phyloP scores from a whole-genome alignment of 352 stramenopile genomes.

The Pythium graminicola region DNA sequence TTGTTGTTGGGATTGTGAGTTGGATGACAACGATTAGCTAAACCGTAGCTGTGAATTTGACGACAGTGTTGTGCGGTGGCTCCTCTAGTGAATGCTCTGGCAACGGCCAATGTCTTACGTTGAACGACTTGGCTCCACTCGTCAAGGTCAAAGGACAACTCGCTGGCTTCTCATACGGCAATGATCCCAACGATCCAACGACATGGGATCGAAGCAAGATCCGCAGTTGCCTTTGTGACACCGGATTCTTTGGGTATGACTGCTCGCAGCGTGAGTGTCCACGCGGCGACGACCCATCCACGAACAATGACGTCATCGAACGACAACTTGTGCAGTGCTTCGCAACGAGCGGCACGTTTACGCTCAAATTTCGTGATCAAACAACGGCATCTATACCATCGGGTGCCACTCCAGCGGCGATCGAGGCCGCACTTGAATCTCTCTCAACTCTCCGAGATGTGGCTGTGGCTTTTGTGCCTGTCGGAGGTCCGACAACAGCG shows the following conservation, averaged over 20 bases:
- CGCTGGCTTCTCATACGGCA: constrained; percentile 48
- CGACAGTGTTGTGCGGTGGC: constrained; percentile 46
- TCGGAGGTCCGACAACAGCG: constrained; percentile 17
- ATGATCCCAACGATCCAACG: constrained; percentile 55
- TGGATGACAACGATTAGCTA: neutral
- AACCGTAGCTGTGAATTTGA: neutral
- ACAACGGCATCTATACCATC: constrained; percentile 38
- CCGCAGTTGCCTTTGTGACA: constrained; percentile 60
- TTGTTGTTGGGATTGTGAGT: neutral
- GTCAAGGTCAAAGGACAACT: constrained; percentile 48
- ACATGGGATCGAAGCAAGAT: constrained; percentile 72
- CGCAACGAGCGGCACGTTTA: constrained; percentile 52
- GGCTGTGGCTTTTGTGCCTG: constrained; percentile 30
- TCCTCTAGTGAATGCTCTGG: constrained; percentile 48
- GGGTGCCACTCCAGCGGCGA: constrained; percentile 24
- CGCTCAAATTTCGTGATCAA: constrained; percentile 57
- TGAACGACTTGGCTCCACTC: constrained; percentile 55
- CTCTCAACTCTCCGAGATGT: constrained; percentile 41
- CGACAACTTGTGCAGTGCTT: constrained; percentile 56
- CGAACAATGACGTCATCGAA: constrained; percentile 48
- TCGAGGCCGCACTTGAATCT: constrained; percentile 46
- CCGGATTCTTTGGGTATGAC: constrained; percentile 53
- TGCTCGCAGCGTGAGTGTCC: constrained; percentile 65
- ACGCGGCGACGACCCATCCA: constrained; percentile 63
- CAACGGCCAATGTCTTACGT: constrained; percentile 65